Base-by-base conservation (phyloP, 306 rosid genomes). In the Malus orientalis region DNA sequence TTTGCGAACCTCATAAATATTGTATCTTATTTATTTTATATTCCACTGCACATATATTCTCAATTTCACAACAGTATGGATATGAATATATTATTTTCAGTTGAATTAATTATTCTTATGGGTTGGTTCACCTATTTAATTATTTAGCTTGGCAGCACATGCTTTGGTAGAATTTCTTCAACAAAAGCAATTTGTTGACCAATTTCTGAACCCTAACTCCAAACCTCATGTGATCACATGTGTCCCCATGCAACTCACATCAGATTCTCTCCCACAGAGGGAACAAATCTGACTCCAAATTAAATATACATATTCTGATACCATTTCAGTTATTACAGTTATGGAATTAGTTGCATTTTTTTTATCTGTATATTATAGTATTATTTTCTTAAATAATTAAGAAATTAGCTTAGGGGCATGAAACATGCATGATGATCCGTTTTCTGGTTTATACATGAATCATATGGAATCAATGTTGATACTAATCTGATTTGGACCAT, bases 311-410 rank as follows among this genome's bases (percentile, higher is more conserved):
- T 67, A 16, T 49, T 77, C 77, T 76, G 73, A 86, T 81, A 40
- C 83, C 70, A 23, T 79, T 84, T 84, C 93, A 83, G 96, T 91
- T 91, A 91, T 87, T 83, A 85, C 87, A 85, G 93, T 91, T 86
- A 84, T 84, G 87, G 86, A 82, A 89, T 84, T 89, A 69, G 96
- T 89, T 89, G 88, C 79, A 59, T 65, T 85, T 76, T 12, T 12
- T 44, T 49, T 42, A 42, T 60, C 36, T 49, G 13, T 47, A 65
- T 70, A 49, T 51, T 8, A 2, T 44, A 30, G 18, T 51, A 29
- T 15, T 70, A 16, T 8, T 25, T 23, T 73, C 55, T 67, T 67
- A 22, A 25, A 27, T 9, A 49, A 8, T 18, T 12, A 27, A 25
- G 25, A 25, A 49, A 69, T 44, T 69, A 47, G 36, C 8, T 40